Conservation (phyloP, 257 asterid genomes). For the Echium plantagineum region DNA sequence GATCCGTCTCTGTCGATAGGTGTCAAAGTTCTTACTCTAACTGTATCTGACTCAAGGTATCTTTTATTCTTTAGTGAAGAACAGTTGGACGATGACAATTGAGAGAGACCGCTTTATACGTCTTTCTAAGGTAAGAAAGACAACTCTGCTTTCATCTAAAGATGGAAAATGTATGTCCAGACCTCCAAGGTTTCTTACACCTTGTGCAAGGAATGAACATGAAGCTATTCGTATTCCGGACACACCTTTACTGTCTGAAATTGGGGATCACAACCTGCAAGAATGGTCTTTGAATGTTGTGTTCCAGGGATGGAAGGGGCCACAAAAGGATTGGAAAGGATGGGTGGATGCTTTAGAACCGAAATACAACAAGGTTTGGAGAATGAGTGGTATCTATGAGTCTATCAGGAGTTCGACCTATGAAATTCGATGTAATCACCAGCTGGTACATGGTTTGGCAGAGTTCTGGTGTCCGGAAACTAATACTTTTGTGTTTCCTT, state of each 20-base stretch:
- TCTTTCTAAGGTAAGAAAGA: neutral
- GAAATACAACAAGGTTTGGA: no score
- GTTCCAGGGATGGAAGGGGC: neutral
- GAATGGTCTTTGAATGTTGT: slow-evolving; percentile 2
- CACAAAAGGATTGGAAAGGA: neutral
- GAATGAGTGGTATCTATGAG: no score
- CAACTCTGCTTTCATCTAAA: neutral
- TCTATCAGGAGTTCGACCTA: no score
- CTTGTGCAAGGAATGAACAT: neutral
- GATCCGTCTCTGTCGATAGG: no score
- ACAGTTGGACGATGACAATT: neutral
- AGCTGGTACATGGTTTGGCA: no score
- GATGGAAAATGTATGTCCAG: neutral
- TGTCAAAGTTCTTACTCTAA: no score
- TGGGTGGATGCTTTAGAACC: no score
- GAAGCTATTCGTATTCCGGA: neutral
- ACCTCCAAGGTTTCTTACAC: slow-evolving; percentile 6
- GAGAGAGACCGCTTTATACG: neutral
- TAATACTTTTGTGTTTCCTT: slow-evolving; percentile 20
- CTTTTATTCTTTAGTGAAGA: no score
- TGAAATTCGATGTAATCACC: no score
- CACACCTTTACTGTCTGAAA: neutral
- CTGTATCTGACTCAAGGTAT: no score
- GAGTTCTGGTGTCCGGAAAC: neutral
- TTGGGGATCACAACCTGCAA: neutral